A percentile compares a stretch with the other conserved stretches of the same genome.
Evolutionary conservation across 345 rosid genomes (phyloP).

Genomic region (Noccaea caerulescens): DNA sequence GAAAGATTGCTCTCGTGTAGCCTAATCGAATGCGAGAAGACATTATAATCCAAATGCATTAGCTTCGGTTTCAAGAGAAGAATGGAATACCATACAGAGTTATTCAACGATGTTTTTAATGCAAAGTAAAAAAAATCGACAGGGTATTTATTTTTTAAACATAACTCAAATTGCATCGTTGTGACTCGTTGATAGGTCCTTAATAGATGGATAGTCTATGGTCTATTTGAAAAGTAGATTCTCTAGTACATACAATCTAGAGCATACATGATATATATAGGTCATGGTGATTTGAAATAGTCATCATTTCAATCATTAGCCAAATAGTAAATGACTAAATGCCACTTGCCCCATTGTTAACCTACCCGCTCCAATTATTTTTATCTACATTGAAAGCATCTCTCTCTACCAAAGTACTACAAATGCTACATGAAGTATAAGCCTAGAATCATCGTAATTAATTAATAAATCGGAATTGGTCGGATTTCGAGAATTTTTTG

Average conservation of each 20-base stretch:
- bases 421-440: too few species aligned
- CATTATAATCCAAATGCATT: neutral
- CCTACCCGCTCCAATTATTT: slow-evolving; percentile 29
- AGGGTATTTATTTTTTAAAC: too few species aligned
- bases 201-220: neutral
- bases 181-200: slow-evolving; percentile 13
- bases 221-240: slow-evolving; percentile 25
- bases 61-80: neutral
- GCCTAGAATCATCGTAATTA: neutral
- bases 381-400: slow-evolving; percentile 24
- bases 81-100: neutral
- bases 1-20: neutral
- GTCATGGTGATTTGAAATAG: slow-evolving; percentile 28
- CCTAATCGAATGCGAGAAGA: neutral
- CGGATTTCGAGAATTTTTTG: slow-evolving; percentile 1
- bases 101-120: too few species aligned
- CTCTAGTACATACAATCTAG: slow-evolving; percentile 37
- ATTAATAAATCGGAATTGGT: slow-evolving; percentile 10
- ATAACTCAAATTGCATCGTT: slow-evolving; percentile 3
- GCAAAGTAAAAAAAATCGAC: too few species aligned
- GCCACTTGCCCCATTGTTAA: slow-evolving; percentile 32
- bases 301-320: slow-evolving; percentile 39
- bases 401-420: neutral
- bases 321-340: slow-evolving; percentile 42
- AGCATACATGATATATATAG: slow-evolving; percentile 9